Percentiles rank a stretch among this genome's conserved stretches.
Conservation (phyloP, 192 early-diverging fungal genomes). For the Spinellus fusiger region DNA sequence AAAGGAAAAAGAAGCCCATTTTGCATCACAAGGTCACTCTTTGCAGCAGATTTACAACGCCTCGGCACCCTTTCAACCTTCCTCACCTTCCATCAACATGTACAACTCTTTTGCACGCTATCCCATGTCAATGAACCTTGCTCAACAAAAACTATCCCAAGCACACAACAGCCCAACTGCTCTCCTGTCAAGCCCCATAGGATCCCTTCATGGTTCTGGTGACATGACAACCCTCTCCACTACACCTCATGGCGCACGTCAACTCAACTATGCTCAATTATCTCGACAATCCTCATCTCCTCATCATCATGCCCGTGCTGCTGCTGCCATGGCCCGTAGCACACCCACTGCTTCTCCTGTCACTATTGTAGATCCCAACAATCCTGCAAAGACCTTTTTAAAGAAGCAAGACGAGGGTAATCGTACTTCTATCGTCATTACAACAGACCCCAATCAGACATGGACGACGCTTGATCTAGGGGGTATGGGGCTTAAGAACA, state of each 20-base stretch:
- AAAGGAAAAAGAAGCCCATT: not conserved
- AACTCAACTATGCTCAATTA: slow-evolving; percentile 62
- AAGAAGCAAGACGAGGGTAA: slow-evolving; percentile 1
- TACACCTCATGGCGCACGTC: slow-evolving; percentile 68
- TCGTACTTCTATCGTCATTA: not conserved
- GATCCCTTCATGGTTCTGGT: slow-evolving; percentile 10
- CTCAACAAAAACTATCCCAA: slow-evolving; percentile 44
- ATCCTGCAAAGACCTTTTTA: slow-evolving; percentile 37
- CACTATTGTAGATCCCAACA: slow-evolving; percentile 52
- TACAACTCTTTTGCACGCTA: slow-evolving; percentile 30
- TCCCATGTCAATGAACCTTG: slow-evolving; percentile 42
- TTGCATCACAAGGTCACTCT: not conserved
- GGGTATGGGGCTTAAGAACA: slow-evolving; percentile 88
- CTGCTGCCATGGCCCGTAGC: slow-evolving; percentile 72
- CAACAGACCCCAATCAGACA: slow-evolving; percentile 30
- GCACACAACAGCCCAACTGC: slow-evolving; percentile 31
- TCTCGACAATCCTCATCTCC: slow-evolving; percentile 75
- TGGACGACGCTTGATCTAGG: slow-evolving; percentile 92
- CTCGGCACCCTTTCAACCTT: slow-evolving; percentile 17
- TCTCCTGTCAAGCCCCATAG: slow-evolving; percentile 23
- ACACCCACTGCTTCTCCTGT: slow-evolving; percentile 42
- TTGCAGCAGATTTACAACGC: not conserved
- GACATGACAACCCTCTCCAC: slow-evolving; percentile 15
- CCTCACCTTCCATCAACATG: slow-evolving; percentile 15
- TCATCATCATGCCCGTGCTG: slow-evolving; percentile 87